Conservation (phyloP, 2,329 filamentous ascomycete genomes). For the Trichophyton schoenleinii region DNA sequence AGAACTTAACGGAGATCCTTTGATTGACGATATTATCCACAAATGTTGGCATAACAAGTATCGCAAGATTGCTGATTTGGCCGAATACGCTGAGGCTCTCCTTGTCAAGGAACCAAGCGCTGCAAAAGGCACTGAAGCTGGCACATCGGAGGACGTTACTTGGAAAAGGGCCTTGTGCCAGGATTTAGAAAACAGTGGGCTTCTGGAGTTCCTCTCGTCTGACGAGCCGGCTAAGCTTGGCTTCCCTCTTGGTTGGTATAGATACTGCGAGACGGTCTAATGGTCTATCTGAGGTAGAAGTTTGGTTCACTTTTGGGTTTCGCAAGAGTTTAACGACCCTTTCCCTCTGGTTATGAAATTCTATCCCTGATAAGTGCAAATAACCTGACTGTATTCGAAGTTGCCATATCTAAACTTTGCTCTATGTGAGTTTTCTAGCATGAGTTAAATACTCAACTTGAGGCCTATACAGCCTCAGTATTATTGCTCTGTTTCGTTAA, state of each 20-base stretch:
- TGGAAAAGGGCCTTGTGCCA: not conserved
- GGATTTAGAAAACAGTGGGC: not conserved
- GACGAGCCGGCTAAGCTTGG: not conserved
- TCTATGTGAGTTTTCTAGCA: too few relatives aligned
- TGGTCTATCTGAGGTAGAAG: not conserved
- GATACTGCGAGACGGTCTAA: not conserved
- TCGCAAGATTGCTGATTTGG: constrained; percentile 3
- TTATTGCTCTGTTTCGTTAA: too few relatives aligned
- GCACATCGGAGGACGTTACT: not conserved
- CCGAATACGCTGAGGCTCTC: not conserved
- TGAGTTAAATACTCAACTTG: too few relatives aligned
- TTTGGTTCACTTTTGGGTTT: not conserved
- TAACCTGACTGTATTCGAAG: too few relatives aligned
- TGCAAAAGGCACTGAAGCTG: not conserved
- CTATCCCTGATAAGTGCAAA: too few relatives aligned
- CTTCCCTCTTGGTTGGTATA: not conserved
- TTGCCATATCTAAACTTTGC: too few relatives aligned
- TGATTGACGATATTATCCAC: constrained; percentile 17
- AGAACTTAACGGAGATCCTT: constrained; percentile 14
- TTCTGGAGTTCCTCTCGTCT: not conserved
- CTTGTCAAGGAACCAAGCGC: not conserved
- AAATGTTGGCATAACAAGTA: constrained; percentile 10
- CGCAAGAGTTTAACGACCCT: not conserved
- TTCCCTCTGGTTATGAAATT: too few relatives aligned
- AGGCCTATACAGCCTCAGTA: too few relatives aligned